Percentiles rank a stretch among this genome's conserved stretches.
These are phyloP conservation scores for Adansonia rubrostipa DNA, from an alignment of 441 rosid species.

Conservation along the genomic window DNA sequence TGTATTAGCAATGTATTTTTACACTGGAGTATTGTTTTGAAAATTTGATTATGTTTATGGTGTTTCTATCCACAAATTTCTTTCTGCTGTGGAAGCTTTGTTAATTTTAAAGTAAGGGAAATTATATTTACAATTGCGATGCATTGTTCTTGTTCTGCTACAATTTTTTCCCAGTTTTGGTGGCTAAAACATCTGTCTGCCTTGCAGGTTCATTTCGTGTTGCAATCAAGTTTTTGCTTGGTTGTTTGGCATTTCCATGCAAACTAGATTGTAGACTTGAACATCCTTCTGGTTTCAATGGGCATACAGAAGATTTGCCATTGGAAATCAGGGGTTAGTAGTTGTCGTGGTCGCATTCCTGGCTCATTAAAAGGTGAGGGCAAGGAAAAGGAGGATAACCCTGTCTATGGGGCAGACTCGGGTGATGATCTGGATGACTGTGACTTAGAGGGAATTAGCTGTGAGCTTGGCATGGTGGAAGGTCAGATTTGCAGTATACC, in stretches of 20 bases:
- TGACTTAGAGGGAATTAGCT: conserved; percentile 41
- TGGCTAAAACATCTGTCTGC: conserved; percentile 22
- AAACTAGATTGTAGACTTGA: conserved; percentile 27
- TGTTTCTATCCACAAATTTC: neutral
- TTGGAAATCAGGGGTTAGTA: conserved; percentile 30
- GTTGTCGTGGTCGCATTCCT: conserved; percentile 25
- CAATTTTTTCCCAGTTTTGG: neutral
- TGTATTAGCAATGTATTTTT: neutral
- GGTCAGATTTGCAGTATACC: conserved; percentile 64
- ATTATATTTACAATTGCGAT: neutral
- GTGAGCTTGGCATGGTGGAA: conserved; percentile 59
- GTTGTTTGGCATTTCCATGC: conserved; percentile 26
- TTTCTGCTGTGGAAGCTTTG: conserved; percentile 17
- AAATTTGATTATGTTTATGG: neutral
- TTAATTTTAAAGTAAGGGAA: neutral
- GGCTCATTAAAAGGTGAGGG: conserved; percentile 23
- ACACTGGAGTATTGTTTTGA: neutral
- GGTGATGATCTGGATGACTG: conserved; percentile 52
- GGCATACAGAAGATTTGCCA: conserved; percentile 43
- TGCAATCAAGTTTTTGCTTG: conserved; percentile 23
- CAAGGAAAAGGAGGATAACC: conserved; percentile 36
- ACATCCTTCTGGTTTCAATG: conserved; percentile 35
- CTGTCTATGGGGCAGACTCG: conserved; percentile 34
- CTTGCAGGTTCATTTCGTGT: conserved; percentile 24
- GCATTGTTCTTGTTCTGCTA: neutral